These are phyloP conservation scores for Leersia perrieri DNA, from an alignment of 176 grass and related monocot genomes.

Conservation along the genomic window DNA sequence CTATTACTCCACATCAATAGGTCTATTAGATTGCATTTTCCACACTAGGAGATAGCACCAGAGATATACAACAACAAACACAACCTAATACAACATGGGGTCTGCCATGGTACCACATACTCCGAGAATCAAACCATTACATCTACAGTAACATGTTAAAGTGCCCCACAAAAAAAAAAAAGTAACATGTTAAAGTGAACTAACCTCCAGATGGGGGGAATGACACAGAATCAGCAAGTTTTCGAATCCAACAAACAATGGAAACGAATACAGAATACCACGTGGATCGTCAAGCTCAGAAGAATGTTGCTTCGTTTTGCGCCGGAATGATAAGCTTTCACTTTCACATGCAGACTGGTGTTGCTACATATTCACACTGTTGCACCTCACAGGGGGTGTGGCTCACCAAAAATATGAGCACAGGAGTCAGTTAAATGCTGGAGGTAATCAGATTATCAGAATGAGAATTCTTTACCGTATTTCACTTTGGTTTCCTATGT, in stretches of 20 bases:
- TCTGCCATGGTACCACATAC: neutral
- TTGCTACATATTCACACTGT: constrained; percentile 2
- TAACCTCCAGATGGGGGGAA: neutral
- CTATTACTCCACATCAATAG: neutral
- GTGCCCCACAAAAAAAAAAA: too few relatives aligned
- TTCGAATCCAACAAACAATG: neutral
- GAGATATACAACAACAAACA: constrained; percentile 9
- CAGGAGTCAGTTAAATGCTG: neutral
- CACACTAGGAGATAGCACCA: neutral
- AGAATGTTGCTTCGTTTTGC: constrained; percentile 2
- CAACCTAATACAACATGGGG: constrained; percentile 17
- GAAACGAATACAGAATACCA: too few relatives aligned
- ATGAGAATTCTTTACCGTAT: neutral
- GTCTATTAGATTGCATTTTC: neutral
- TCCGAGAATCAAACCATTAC: neutral
- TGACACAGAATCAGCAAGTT: constrained; percentile 8
- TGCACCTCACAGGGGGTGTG: constrained; percentile 11
- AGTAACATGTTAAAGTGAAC: neutral
- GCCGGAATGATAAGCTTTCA: neutral
- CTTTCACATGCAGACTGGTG: neutral
- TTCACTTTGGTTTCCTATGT: constrained; percentile 7
- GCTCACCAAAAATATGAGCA: constrained; percentile 28
- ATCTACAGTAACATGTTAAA: constrained; percentile 12
- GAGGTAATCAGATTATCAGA: constrained; percentile 24
- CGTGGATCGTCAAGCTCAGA: neutral